A percentile compares a stretch with the other conserved stretches of the same genome.
These are phyloP conservation scores for Spergularia marina DNA, from an alignment of 148 eudicot genomes.

Conservation along the genomic window DNA sequence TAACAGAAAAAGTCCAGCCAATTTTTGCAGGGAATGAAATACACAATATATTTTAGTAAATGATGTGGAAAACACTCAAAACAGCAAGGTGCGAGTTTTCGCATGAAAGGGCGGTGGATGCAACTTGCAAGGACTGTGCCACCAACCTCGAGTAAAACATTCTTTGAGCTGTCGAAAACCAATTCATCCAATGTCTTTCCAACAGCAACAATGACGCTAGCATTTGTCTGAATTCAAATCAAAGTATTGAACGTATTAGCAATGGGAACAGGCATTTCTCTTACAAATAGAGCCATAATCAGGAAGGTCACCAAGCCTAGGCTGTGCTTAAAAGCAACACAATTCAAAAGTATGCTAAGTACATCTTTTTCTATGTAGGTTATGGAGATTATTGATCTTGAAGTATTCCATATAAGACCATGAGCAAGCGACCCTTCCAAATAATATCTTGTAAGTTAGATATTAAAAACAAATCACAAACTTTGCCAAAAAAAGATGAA, in stretches of 20 bases:
- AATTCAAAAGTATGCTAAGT: neutral
- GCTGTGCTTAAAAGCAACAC: neutral
- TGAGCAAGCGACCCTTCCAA: neutral
- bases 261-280: neutral
- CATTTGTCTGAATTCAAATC: slow-evolving; percentile 51
- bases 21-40: neutral
- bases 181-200: slow-evolving; percentile 84
- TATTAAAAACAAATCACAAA: neutral
- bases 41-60: neutral
- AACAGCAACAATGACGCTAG: slow-evolving; percentile 55
- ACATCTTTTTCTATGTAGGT: neutral
- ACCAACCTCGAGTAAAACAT: slow-evolving; percentile 77
- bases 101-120: neutral
- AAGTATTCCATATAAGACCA: neutral
- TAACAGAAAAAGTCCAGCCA: too few relatives aligned
- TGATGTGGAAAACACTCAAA: neutral
- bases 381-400: neutral
- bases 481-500: slow-evolving; percentile 4
- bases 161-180: slow-evolving; percentile 60
- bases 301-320: too few relatives aligned
- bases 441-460: neutral
- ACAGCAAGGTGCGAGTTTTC: neutral
- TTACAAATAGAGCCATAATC: too few relatives aligned
- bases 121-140: neutral
- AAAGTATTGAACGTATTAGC: neutral